Evolutionary conservation across 192 early-diverging fungal species (phyloP).

Genomic region (Linnemannia zychae): DNA sequence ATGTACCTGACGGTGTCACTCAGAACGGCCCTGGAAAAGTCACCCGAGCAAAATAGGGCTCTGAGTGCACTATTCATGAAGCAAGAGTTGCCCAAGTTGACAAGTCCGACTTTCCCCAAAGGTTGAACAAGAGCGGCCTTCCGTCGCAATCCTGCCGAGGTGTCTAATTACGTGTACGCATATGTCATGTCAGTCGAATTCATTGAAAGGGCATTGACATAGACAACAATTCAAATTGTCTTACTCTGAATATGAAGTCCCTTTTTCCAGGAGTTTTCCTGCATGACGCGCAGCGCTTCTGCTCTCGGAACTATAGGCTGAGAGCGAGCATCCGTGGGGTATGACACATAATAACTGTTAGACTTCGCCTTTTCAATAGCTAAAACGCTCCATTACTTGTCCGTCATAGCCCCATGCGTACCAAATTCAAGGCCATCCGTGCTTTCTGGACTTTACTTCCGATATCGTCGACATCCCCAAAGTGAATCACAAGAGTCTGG

Average conservation of each 20-base stretch:
- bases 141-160: constrained; percentile 16
- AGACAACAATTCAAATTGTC: not conserved
- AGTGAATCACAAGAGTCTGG: constrained; percentile 43
- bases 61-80: constrained; percentile 89
- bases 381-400: not conserved
- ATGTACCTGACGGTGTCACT: constrained; percentile 23
- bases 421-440: constrained; percentile 24
- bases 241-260: constrained; percentile 40
- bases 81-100: constrained; percentile 90
- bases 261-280: constrained; percentile 45
- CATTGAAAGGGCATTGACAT: not conserved
- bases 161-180: constrained; percentile 11
- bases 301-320: constrained; percentile 37
- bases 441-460: constrained; percentile 38
- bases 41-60: constrained; percentile 56
- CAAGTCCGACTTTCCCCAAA: constrained; percentile 67
- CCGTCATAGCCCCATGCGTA: constrained; percentile 8
- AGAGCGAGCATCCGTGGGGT: too few species aligned
- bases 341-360: not conserved
- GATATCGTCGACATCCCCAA: constrained; percentile 32
- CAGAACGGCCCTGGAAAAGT: constrained; percentile 31
- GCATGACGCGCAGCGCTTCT: constrained; percentile 30
- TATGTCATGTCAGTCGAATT: not conserved
- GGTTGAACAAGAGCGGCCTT: constrained; percentile 32
- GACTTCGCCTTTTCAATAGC: not conserved